Conservation (phyloP, 2,329 filamentous ascomycete species). For the Pyricularia sp. region DNA sequence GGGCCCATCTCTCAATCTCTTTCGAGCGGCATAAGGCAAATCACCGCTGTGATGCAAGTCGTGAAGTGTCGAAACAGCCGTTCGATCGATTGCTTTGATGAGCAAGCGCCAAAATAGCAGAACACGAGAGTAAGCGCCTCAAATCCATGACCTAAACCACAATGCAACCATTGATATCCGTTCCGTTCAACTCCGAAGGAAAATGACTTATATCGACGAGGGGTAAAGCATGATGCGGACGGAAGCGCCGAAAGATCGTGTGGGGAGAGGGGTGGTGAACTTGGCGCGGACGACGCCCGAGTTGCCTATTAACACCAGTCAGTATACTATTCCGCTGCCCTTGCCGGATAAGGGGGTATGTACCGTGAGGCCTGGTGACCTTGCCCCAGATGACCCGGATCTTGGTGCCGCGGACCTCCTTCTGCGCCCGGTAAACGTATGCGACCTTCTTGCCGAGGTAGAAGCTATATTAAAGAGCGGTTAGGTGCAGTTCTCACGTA, state of each 20-base stretch:
- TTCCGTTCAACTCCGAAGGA: slow-evolving; percentile 18
- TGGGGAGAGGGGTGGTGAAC: slow-evolving; percentile 92
- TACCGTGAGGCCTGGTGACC: slow-evolving; percentile 16
- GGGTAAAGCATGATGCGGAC: slow-evolving; percentile 97
- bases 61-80: neutral
- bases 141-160: slow-evolving; percentile 10
- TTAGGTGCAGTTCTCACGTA: neutral
- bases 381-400: slow-evolving; percentile 58
- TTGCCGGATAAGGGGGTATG: neutral
- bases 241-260: slow-evolving; percentile 92
- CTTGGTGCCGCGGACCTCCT: slow-evolving; percentile 94
- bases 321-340: neutral
- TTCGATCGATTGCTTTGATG: neutral
- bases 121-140: neutral
- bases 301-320: slow-evolving; percentile 56
- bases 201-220: slow-evolving; percentile 78
- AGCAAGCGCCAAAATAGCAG: slow-evolving; percentile 3
- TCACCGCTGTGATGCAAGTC: neutral
- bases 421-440: slow-evolving; percentile 94
- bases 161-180: slow-evolving; percentile 15
- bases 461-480: slow-evolving; percentile 46
- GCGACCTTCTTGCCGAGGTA: slow-evolving; percentile 98
- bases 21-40: neutral
- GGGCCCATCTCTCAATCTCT: slow-evolving; percentile 1
- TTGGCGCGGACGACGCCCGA: slow-evolving; percentile 96